Percentiles rank a stretch among this genome's conserved stretches.
Conservation (phyloP, 2,329 filamentous ascomycete genomes). For the Ascomycota sp. region DNA sequence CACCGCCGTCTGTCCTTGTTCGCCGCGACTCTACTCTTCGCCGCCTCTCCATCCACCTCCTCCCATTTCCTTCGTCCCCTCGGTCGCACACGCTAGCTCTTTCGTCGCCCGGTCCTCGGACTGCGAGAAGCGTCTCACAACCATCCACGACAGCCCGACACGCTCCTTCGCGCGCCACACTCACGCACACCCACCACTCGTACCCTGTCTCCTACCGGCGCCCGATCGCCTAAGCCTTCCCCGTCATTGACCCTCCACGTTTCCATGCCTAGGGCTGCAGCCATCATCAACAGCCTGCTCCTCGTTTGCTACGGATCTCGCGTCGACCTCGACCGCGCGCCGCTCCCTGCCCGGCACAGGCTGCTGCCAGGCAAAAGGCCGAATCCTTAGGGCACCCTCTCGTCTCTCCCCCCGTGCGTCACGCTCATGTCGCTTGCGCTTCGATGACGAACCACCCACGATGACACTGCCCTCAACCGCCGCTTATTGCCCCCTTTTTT, state of each 20-base stretch:
- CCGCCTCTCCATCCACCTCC: no score
- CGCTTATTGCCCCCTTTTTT: slow-evolving; percentile 7
- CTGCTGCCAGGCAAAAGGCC: not conserved
- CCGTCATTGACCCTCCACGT: slow-evolving; percentile 1
- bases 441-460: slow-evolving; percentile 10
- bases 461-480: slow-evolving; percentile 4
- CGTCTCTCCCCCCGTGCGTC: slow-evolving; percentile 1
- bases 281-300: slow-evolving; percentile 1
- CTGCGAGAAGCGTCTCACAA: slow-evolving; percentile 2
- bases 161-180: not conserved
- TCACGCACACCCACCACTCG: no score
- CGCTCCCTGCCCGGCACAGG: not conserved
- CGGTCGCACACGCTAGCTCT: not conserved
- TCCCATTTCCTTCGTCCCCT: no score
- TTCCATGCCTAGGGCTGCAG: slow-evolving; percentile 1
- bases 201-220: not conserved
- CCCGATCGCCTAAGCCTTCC: slow-evolving; percentile 2
- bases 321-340: not conserved
- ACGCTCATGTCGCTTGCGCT: slow-evolving; percentile 12
- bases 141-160: slow-evolving; percentile 2
- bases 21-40: no score
- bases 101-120: not conserved
- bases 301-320: slow-evolving; percentile 1
- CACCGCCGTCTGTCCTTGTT: no score
- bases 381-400: slow-evolving; percentile 1